Percentiles rank a stretch among this genome's conserved stretches.
phyloP scores from a whole-genome alignment of 1,284 basidiomycete species.

The Takashimella tepidaria region DNA sequence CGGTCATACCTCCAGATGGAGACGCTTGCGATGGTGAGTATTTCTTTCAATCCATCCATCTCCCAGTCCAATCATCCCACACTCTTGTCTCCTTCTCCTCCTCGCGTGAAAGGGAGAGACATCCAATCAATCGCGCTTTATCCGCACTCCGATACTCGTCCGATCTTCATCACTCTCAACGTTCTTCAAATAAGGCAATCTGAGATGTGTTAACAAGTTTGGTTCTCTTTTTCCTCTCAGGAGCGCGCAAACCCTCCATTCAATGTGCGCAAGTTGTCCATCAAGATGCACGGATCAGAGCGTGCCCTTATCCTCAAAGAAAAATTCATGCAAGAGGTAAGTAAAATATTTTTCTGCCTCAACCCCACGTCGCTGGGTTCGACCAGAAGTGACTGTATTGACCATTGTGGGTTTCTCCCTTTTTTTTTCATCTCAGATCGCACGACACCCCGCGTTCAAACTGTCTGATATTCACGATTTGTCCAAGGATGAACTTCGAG shows the following conservation, averaged over 20 bases:
- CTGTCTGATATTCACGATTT: conserved; percentile 55
- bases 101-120: background rate
- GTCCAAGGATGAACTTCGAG: conserved; percentile 53
- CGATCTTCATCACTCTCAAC: background rate
- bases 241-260: conserved; percentile 53
- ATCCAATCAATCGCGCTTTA: background rate
- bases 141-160: no score
- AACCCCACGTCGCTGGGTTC: no score
- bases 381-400: background rate
- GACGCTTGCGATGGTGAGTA: conserved; percentile 43
- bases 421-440: conserved; percentile 40
- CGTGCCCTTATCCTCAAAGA: conserved; percentile 46
- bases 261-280: conserved; percentile 48
- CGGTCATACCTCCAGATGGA: conserved; percentile 36
- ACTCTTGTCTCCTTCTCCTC: background rate
- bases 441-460: conserved; percentile 53
- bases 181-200: background rate
- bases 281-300: conserved; percentile 47
- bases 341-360: no score
- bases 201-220: background rate
- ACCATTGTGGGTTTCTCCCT: background rate
- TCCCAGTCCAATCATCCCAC: background rate
- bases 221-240: conserved; percentile 16
- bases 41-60: background rate
- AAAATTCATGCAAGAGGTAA: conserved; percentile 52